Evolutionary conservation across 164 flowering plant species (phyloP).

Genomic region (Taxillus chinensis): DNA sequence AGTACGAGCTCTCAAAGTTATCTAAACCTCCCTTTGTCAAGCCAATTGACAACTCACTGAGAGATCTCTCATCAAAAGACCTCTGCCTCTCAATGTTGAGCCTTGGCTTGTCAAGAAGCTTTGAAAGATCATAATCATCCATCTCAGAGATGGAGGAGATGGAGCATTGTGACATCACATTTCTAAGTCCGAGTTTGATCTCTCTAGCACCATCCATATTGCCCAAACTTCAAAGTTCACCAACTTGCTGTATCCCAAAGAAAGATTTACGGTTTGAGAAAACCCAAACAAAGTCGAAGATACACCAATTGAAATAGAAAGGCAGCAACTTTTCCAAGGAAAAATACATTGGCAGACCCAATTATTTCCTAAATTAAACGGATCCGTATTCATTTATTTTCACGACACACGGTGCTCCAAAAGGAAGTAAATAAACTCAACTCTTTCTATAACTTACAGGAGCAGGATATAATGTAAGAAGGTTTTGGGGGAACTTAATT

Average conservation of each 20-base stretch:
- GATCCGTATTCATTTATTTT: too few species aligned
- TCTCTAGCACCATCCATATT: constrained; percentile 28
- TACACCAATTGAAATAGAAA: too few species aligned
- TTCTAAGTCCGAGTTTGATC: constrained; percentile 34
- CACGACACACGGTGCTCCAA: too few species aligned
- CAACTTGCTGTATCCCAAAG: neutral
- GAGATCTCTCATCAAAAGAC: constrained; percentile 53
- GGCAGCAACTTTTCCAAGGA: neutral
- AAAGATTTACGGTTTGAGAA: neutral
- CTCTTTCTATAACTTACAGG: too few species aligned
- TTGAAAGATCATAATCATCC: constrained; percentile 41
- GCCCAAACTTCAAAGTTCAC: neutral
- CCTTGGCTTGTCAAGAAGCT: constrained; percentile 38
- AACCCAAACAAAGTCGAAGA: too few species aligned
- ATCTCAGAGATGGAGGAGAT: constrained; percentile 25
- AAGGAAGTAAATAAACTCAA: too few species aligned
- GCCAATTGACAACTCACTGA: constrained; percentile 40
- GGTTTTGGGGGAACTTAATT: too few species aligned
- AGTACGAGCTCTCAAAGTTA: constrained; percentile 19
- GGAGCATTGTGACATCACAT: constrained; percentile 13
- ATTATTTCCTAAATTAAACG: too few species aligned
- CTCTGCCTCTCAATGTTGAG: constrained; percentile 42
- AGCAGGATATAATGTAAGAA: too few species aligned
- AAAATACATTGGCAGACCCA: neutral
- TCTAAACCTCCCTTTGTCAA: constrained; percentile 23